Evolutionary conservation across 306 rosid genomes (phyloP), one percentile per base, ranked within the genome.

Genomic region (Nissolia schottii): DNA sequence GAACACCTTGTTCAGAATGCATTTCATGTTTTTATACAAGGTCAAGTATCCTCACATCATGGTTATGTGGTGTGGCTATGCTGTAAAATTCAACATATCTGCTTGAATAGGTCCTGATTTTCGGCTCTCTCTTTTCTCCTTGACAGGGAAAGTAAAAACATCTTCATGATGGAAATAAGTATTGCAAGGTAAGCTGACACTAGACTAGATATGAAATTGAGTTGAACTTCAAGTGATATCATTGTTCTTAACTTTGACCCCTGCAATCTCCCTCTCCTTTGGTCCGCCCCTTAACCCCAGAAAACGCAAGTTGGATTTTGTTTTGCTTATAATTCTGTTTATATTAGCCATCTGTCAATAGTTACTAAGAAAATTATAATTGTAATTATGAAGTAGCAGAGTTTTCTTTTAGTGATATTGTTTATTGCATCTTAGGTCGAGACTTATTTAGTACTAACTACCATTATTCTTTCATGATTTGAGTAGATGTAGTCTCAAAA

Each of bases 131-230:
- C 22, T 41, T 65, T 41, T 65, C 28, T 71, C 34, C 27, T 66
- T 68, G 57, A 29, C 67, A 72, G 79, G 75, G 37, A 64, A 72
- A 67, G 23, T 68, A 37, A 29, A 69, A 50, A 22, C 37, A 61
- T 45, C 74, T 72, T 60, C 65, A 22, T 48, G 56, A 83, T 76
- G 84, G 82, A 80, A 64, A 67, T 73, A 50, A 77, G 70, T 73
- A 63, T 61, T 55, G 63, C 82, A 40, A 83, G 82, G 87, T 80
- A 76, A 72, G 67, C 51, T 23, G 56, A 23, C 22, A 18, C 49
- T 43, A 23, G 3, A 18, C 49, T 43, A 23, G 3, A 20, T 22
- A 53, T 28, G 13, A 31, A 10, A 38, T 32, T 14, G 22, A 27
- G 41, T 70, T 31, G 58, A 69, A 41, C 38, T 51, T 63, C 24